Conservation (phyloP, 305 asterid species). For the Stenogyne calaminthoides region DNA sequence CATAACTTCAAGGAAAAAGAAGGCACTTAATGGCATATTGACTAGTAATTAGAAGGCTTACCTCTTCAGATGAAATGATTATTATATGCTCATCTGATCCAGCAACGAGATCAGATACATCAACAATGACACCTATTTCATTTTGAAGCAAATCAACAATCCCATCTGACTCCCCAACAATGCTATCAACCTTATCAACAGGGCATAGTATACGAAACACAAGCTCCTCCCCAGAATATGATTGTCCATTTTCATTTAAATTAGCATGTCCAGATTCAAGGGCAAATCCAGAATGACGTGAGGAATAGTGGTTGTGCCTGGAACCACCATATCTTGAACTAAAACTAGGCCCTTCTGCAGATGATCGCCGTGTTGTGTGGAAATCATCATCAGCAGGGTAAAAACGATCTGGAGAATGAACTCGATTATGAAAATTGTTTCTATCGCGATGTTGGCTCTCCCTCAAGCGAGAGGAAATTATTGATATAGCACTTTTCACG, state of each 20-base stretch:
- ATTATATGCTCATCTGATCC: slow-evolving; percentile 77
- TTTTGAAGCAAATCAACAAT: slow-evolving; percentile 80
- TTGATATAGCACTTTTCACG: slow-evolving; percentile 71
- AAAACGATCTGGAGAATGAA: slow-evolving; percentile 67
- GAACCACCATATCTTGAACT: slow-evolving; percentile 63
- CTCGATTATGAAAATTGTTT: slow-evolving; percentile 56
- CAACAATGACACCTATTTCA: slow-evolving; percentile 79
- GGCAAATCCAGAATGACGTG: slow-evolving; percentile 61
- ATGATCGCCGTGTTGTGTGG: slow-evolving; percentile 48
- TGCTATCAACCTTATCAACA: slow-evolving; percentile 59
- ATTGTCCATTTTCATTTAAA: slow-evolving; percentile 49
- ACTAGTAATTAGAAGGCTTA: slow-evolving; percentile 31
- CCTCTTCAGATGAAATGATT: slow-evolving; percentile 86
- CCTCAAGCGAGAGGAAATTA: slow-evolving; percentile 77
- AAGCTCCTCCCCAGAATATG: slow-evolving; percentile 59
- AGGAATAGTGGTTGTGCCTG: slow-evolving; percentile 52
- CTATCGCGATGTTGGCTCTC: slow-evolving; percentile 98
- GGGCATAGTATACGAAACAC: slow-evolving; percentile 94
- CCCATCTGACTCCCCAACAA: slow-evolving; percentile 80
- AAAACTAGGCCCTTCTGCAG: slow-evolving; percentile 60
- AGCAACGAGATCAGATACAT: slow-evolving; percentile 57
- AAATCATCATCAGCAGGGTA: slow-evolving; percentile 65
- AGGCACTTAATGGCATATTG: slow-evolving; percentile 13
- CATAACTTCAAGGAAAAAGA: not conserved
- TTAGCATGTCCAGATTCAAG: slow-evolving; percentile 53